Base-by-base conservation (phyloP, 1,139 yeast species). In the Zygosaccharomyces sapae region DNA sequence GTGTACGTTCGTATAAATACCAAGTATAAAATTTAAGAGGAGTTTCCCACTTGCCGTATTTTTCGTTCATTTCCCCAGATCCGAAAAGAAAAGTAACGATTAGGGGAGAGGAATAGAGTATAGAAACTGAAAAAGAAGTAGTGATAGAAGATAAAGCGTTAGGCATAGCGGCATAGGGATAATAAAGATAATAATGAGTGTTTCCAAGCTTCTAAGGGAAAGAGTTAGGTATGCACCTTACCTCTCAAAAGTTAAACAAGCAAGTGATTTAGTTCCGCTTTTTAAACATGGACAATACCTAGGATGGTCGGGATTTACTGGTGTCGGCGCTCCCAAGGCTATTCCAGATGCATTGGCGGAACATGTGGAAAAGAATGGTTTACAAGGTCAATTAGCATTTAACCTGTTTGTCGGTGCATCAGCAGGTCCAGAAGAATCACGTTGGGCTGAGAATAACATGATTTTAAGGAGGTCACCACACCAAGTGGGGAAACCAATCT, bases 281-380 rank as follows among this genome's bases (percentile, higher is more conserved):
- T 90, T 92, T 75, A 81, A 87, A 63, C 77, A 87, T 62, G 96
- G 95, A 51, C 95, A 89, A 67, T 88, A 86, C 66, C 71, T 92
- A 38, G 98, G 97, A 48, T 90, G 97, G 97, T 89, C 97, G 20
- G 98, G 98, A 41, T 92, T 92, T 74, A 90, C 98, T 30, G 97
- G 97, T 62, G 97, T 92, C 44, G 97, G 97, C 62, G 94, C 97
- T 4, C 97, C 98, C 55, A 92, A 92, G 69, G 96, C 80, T 18
- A 77, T 92, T 27, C 97, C 97, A 44, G 76, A 79, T 13, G 96
- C 96, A 1, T 69, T 92, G 46, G 95, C 87, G 20, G 84, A 87
- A 55, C 90, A 90, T 64, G 97, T 90, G 50, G 95, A 87, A 68
- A 76, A 83, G 62, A 85, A 90, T 72, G 79, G 82, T 59, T 75